Conservation (phyloP, 176 grass and related monocot genomes). For the Puccinellia tenuiflora region DNA sequence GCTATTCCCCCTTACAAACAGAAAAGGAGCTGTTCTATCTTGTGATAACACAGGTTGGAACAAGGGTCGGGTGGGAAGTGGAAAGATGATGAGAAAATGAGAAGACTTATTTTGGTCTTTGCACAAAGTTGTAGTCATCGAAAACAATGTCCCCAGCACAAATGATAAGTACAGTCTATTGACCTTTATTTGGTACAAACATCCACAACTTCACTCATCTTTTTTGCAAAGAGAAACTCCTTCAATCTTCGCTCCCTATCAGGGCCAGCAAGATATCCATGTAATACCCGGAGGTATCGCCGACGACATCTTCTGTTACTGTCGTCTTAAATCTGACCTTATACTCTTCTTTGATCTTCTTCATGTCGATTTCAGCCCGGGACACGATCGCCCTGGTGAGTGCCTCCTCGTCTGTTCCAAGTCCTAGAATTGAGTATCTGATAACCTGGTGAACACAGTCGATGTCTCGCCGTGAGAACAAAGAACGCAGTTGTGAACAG, state of each 20-base stretch:
- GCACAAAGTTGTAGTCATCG: neutral
- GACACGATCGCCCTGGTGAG: slow-evolving; percentile 64
- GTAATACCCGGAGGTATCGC: slow-evolving; percentile 55
- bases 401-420: slow-evolving; percentile 65
- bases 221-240: neutral
- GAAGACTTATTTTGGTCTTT: neutral
- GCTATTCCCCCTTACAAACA: neutral
- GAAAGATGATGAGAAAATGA: neutral
- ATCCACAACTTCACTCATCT: neutral
- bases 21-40: neutral
- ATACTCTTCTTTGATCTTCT: slow-evolving; percentile 59
- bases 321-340: slow-evolving; percentile 43
- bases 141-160: neutral
- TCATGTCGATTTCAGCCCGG: slow-evolving; percentile 53
- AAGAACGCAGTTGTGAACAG: neutral
- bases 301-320: slow-evolving; percentile 36
- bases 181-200: neutral
- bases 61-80: neutral
- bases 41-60: neutral
- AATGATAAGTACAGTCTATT: neutral
- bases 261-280: slow-evolving; percentile 55
- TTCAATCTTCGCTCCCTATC: slow-evolving; percentile 36
- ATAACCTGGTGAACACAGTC: slow-evolving; percentile 33
- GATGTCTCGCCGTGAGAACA: neutral
- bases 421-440: slow-evolving; percentile 53